Evolutionary conservation across 2,329 filamentous ascomycete genomes (phyloP).

Genomic region (Colletotrichum trifolii): DNA sequence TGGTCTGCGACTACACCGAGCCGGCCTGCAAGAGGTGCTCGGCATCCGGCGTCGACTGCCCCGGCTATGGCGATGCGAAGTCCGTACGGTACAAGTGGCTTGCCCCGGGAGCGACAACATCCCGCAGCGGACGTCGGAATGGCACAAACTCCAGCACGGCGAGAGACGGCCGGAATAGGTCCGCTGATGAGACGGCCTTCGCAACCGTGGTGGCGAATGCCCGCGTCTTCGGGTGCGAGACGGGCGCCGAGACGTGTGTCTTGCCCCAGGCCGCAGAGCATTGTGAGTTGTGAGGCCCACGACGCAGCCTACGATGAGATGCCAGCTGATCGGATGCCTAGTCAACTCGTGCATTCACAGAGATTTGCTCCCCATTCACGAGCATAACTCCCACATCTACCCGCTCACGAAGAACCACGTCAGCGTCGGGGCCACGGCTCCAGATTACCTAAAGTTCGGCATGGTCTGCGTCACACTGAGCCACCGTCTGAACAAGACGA

Average conservation of each 20-base stretch:
- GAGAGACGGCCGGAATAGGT: background rate
- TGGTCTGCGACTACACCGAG: slow-evolving; percentile 17
- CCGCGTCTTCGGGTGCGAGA: background rate
- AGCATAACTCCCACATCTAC: slow-evolving; percentile 42
- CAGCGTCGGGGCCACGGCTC: background rate
- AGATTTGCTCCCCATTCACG: slow-evolving; percentile 13
- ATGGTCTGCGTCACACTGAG: slow-evolving; percentile 46
- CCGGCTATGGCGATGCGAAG: slow-evolving; percentile 13
- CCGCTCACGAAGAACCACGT: slow-evolving; percentile 36
- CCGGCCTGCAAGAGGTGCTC: slow-evolving; percentile 15
- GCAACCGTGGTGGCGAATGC: background rate
- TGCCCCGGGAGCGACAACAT: background rate
- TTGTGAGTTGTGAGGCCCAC: slow-evolving; percentile 3
- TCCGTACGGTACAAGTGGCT: slow-evolving; percentile 12
- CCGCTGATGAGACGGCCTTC: too few species aligned
- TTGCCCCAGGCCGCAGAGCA: slow-evolving; percentile 16
- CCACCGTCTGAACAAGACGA: slow-evolving; percentile 46
- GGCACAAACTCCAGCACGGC: background rate
- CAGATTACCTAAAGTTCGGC: slow-evolving; percentile 22
- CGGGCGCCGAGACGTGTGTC: background rate
- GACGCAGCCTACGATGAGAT: too few species aligned
- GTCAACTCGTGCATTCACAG: slow-evolving; percentile 19
- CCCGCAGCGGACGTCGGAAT: background rate
- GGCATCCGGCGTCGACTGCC: slow-evolving; percentile 12
- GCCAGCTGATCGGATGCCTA: background rate